Evolutionary conservation across 139 green algal genomes (phyloP), one percentile per base, ranked within the genome.

Genomic region (Coccomyxa sp.): DNA sequence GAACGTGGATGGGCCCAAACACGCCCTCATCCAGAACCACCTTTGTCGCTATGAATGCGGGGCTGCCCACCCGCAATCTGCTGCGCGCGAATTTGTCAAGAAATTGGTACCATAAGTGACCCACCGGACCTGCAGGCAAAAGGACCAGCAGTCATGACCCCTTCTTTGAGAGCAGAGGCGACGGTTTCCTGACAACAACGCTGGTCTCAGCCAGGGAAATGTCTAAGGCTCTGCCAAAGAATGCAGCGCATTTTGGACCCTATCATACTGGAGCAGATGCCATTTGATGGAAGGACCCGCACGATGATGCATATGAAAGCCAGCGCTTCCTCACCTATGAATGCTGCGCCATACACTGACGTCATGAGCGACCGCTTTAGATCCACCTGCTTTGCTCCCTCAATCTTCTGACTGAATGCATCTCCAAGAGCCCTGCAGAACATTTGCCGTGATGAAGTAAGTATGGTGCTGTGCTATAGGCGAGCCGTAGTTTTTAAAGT

Each of bases 1-100:
- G 24, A 16, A 84, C 77, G 38, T 84, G 81, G 4, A 84, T 14
- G 27, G 81, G 81, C 7, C 75, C 77, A 77, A 84, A 84, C 10
- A 81, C 24, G 24, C 78, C 18, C 54, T 81, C 81, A 40, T 84
- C 81, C 2, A 39, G 35, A 22, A 70, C 54, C 39, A 79, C 73
- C 35, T 79, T 79, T 18, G 54, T 73, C 12, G 34, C 36, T 24
- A 79, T 72, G 34, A 54, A 54, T 73, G 29, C 31, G 2, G 34
- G 8, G 0, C 64, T 39, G 9, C 76, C 76, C 0, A 10, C 34
- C n/a, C n/a, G 8, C 7, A 80, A 68, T 9, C 33, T 8, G 2
- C n/a, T 55, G 1, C 31, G 34, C 3, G 35, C 76, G 12, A 69
- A 35, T 10, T 35, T 35, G 27, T 80, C 76, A 37, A 80, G 64